phyloP scores from a whole-genome alignment of 139 green algal genomes.

The Volvox reticuliferus region DNA sequence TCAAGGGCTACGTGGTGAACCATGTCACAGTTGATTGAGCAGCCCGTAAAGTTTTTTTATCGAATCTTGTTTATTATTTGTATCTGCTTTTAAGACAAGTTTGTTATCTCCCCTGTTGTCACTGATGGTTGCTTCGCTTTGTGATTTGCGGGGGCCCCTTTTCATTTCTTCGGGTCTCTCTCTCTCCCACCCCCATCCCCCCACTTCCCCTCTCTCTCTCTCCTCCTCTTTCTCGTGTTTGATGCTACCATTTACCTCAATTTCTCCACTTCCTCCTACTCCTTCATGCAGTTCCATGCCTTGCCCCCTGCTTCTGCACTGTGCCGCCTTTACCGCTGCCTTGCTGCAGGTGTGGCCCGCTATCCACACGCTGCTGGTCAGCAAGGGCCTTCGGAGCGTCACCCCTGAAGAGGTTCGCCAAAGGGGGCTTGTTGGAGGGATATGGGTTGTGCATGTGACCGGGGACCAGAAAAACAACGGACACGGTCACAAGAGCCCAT shows the following conservation, averaged over 20 bases:
- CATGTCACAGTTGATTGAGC: no score
- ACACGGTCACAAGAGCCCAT: no score
- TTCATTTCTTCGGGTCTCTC: not conserved
- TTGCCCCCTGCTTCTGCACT: not conserved
- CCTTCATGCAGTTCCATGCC: not conserved
- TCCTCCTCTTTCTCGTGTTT: not conserved
- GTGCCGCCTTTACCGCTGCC: no score
- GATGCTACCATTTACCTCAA: no score
- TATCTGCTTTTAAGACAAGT: no score
- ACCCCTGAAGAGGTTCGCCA: constrained; percentile 48
- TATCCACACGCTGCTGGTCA: constrained; percentile 52
- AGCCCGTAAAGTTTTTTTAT: no score
- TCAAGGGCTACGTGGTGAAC: not conserved
- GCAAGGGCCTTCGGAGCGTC: constrained; percentile 54
- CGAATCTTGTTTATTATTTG: no score
- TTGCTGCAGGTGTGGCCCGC: constrained; percentile 67
- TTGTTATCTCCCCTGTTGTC: no score
- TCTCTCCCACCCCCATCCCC: not conserved
- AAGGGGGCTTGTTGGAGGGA: no score
- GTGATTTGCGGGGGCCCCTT: not conserved
- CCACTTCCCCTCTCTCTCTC: not conserved
- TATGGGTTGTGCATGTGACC: no score
- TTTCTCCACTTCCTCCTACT: not conserved
- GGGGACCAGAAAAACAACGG: no score
- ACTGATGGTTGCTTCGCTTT: no score